Evolutionary conservation across 1,284 basidiomycete genomes (phyloP), one percentile per base, ranked within the genome.

Genomic region (Tausonia pullulans): DNA sequence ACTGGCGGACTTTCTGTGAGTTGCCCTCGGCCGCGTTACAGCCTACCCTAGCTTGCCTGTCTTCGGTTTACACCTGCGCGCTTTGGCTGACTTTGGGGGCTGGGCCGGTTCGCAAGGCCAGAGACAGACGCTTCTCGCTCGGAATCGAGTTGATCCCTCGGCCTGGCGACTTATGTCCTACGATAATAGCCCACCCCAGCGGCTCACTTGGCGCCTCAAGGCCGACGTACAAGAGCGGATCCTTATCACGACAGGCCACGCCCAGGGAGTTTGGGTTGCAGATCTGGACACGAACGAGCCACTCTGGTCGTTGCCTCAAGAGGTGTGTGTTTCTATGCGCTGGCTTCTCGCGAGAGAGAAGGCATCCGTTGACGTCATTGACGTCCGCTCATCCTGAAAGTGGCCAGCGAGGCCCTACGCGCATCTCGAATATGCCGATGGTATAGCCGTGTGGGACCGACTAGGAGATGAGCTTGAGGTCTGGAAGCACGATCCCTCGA

Each of bases 1-100:
- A 39, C 41, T 63, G 62, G 62, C 48, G 45, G 39, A 48, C 50
- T 16, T 52, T 58, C n/a, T 63, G 62, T 63, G 49, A 48, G 62
- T 52, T 11, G 27, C 40, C 3, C 0, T 27, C 27, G 27, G 27
- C 27, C 27, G 27, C 27, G 27, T 27, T 27, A 27, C 27, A 27
- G 27, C 27, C 27, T 27, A 27, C 27, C 27, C 27, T 27, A 27
- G 27, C 40, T 39, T 11, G 9, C 40, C 11, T 5, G 40, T 9
- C 9, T 6, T 13, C 39, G 40, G 40, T 56, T 53, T 6, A 7
- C 7, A 43, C 40, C 40, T 27, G 27, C 27, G 27, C 27, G 27
- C 27, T 9, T 13, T 16, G 54, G 11, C 10, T 3, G 39, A 53
- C 6, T 39, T 16, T 0, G 16, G 11, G 16, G 54, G 39, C 54